Evolutionary conservation across 2,329 filamentous ascomycete species (phyloP).

Genomic region (Amauroascus niger): DNA sequence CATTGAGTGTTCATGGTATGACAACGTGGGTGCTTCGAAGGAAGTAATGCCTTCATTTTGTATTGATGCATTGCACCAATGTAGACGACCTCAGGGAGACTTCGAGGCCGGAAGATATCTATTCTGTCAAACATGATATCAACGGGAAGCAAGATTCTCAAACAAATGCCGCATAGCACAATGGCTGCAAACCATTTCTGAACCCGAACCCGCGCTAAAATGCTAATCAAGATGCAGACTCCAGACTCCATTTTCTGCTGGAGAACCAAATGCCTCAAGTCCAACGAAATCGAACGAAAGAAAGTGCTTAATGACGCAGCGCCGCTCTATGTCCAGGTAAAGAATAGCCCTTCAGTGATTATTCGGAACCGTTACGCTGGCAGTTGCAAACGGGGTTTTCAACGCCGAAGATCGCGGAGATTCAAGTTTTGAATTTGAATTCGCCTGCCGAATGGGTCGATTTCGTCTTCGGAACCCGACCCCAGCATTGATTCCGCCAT

Average conservation of each 20-base stretch:
- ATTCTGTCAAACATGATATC: background rate
- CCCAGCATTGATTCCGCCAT: constrained; percentile 36
- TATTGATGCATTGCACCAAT: background rate
- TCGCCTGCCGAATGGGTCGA: constrained; percentile 18
- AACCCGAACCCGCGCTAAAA: constrained; percentile 4
- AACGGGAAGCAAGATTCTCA: background rate
- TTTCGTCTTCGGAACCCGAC: constrained; percentile 33
- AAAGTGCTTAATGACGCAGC: background rate
- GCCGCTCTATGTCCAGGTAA: background rate
- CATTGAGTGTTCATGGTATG: no score
- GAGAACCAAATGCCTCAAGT: background rate
- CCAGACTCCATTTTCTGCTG: background rate
- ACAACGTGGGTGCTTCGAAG: no score
- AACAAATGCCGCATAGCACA: no score
- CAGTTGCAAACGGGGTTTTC: no score
- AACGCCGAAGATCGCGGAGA: background rate
- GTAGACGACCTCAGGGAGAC: background rate
- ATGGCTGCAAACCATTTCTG: background rate
- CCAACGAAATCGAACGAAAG: background rate
- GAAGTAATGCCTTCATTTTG: no score
- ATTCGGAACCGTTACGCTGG: no score
- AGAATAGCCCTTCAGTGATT: background rate
- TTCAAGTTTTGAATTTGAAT: background rate
- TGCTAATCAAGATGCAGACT: constrained; percentile 2
- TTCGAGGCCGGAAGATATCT: background rate